These are phyloP conservation scores for Taphrina confusa DNA, from an alignment of 1,139 yeast genomes.

Conservation along the genomic window DNA sequence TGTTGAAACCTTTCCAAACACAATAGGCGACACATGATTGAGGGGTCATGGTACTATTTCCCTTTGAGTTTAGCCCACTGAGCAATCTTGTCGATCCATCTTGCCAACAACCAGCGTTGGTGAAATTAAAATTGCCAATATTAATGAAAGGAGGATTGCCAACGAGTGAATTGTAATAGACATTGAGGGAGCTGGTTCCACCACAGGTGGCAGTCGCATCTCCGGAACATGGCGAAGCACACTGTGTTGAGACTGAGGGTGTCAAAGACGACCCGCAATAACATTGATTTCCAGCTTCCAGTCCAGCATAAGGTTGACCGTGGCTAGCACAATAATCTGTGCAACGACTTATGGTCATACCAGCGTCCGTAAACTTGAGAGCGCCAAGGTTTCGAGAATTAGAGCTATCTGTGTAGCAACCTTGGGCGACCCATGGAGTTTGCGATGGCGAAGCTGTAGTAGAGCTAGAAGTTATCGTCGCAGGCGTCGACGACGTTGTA, in stretches of 20 bases:
- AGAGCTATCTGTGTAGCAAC: background rate
- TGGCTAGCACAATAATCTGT: background rate
- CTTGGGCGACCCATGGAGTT: background rate
- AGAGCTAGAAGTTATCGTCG: background rate
- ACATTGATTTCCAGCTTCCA: background rate
- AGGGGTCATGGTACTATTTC: background rate
- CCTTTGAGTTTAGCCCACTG: background rate
- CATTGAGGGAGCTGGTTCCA: background rate
- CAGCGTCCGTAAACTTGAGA: too few relatives aligned
- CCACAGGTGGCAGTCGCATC: conserved; percentile 10
- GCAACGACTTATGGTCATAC: background rate
- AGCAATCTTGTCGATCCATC: too few relatives aligned
- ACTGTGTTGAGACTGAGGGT: background rate
- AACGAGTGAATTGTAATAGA: background rate
- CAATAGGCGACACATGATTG: background rate
- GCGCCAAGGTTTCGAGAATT: background rate
- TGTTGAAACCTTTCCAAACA: background rate
- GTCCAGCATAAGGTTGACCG: background rate
- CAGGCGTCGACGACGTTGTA: background rate
- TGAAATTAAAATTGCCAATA: background rate
- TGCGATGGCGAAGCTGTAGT: background rate
- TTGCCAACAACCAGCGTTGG: background rate
- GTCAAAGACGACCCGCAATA: conserved; percentile 2
- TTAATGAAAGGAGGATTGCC: background rate
- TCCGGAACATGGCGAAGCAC: conserved; percentile 6